Evolutionary conservation across 2,329 filamentous ascomycete genomes (phyloP).

Genomic region (Penicillium digitatum): DNA sequence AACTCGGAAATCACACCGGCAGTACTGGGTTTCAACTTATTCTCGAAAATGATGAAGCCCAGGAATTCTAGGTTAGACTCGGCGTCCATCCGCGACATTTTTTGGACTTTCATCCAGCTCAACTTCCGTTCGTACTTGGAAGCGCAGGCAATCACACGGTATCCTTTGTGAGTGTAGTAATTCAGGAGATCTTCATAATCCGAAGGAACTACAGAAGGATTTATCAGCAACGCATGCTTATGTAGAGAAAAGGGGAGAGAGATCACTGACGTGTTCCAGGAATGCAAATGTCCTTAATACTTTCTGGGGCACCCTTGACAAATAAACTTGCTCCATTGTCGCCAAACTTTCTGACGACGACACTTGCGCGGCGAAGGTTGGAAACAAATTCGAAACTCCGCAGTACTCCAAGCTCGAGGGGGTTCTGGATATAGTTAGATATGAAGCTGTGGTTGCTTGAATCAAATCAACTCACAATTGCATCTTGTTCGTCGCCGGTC

Average conservation of each 20-base stretch:
- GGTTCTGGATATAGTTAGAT: slow-evolving; percentile 26
- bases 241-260: background rate
- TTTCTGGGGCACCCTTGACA: slow-evolving; percentile 94
- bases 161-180: slow-evolving; percentile 92
- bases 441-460: background rate
- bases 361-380: slow-evolving; percentile 84
- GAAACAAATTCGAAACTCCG: slow-evolving; percentile 94
- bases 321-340: slow-evolving; percentile 80
- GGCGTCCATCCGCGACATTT: slow-evolving; percentile 81
- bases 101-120: slow-evolving; percentile 91
- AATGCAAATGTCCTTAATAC: slow-evolving; percentile 88
- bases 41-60: slow-evolving; percentile 98
- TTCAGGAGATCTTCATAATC: slow-evolving; percentile 88
- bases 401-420: slow-evolving; percentile 82
- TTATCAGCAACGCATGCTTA: background rate
- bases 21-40: slow-evolving; percentile 90
- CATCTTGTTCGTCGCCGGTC: slow-evolving; percentile 25
- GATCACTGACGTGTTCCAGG: slow-evolving; percentile 66
- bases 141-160: slow-evolving; percentile 92
- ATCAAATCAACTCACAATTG: slow-evolving; percentile 17
- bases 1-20: slow-evolving; percentile 77
- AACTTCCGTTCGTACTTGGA: slow-evolving; percentile 82
- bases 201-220: slow-evolving; percentile 57
- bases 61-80: slow-evolving; percentile 82
- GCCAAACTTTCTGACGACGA: slow-evolving; percentile 84